phyloP scores from a whole-genome alignment of 768 basidiomycete species.

The Rhodotorula paludigena region DNA sequence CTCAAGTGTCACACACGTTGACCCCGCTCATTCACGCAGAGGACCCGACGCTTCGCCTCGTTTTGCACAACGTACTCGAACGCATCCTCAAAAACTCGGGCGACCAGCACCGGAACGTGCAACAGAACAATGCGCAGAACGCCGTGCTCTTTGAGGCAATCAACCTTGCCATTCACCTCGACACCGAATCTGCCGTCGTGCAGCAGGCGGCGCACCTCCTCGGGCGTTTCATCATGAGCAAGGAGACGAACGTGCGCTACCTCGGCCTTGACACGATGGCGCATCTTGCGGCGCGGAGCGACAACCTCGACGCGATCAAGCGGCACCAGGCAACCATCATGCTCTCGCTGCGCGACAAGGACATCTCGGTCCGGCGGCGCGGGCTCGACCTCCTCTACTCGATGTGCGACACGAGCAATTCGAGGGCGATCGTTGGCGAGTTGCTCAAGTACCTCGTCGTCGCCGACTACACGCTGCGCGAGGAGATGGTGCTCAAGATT shows the following conservation, averaged over 20 bases:
- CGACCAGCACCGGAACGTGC: slow-evolving; percentile 86
- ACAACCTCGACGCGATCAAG: slow-evolving; percentile 86
- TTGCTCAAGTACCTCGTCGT: slow-evolving; percentile 85
- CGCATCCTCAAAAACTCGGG: slow-evolving; percentile 81
- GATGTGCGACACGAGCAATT: slow-evolving; percentile 98
- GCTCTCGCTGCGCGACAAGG: slow-evolving; percentile 86
- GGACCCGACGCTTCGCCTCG: slow-evolving; percentile 70
- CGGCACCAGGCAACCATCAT: slow-evolving; percentile 94
- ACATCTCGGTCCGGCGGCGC: slow-evolving; percentile 89
- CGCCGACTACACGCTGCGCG: slow-evolving; percentile 93
- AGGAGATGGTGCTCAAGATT: slow-evolving; percentile 98
- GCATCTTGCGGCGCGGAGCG: slow-evolving; percentile 88
- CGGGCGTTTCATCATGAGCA: slow-evolving; percentile 92
- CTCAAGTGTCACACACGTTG: not conserved
- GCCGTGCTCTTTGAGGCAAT: slow-evolving; percentile 98
- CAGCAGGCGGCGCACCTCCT: slow-evolving; percentile 81
- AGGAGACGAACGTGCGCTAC: slow-evolving; percentile 97
- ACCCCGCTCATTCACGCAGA: slow-evolving; percentile 52
- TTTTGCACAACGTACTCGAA: slow-evolving; percentile 71
- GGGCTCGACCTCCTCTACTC: slow-evolving; percentile 94
- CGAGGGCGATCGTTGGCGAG: slow-evolving; percentile 91
- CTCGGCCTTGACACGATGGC: slow-evolving; percentile 97
- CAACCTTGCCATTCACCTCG: slow-evolving; percentile 88
- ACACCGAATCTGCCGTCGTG: slow-evolving; percentile 82
- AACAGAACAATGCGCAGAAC: slow-evolving; percentile 98